Evolutionary conservation across 805 yeast genomes (phyloP), one percentile per base, ranked within the genome.

Genomic region (Myxozyma kluyveri): DNA sequence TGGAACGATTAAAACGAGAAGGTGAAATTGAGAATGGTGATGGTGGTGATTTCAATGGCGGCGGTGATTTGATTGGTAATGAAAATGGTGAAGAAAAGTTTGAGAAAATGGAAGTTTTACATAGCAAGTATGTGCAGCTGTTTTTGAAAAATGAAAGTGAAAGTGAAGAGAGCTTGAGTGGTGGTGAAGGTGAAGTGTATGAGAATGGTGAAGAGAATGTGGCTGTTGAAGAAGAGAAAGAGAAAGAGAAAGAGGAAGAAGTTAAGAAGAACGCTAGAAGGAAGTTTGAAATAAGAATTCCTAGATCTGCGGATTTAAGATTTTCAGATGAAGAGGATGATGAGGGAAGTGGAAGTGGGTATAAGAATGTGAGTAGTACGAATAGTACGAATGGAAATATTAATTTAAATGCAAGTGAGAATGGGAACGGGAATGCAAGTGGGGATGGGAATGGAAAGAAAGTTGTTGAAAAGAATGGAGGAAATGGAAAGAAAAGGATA

Each of bases 261-360:
- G 18, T 18, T 9, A 6, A 6, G 18, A 35, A 9, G 12, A 5
- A 35, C 38, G 38, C 9, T 17, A 9, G 38, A 4, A 9, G 38
- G 18, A 9, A n/a, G n/a, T n/a, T n/a, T n/a, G 38, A 17, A 4
- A 35, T 17, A 9, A 9, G 6, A 7, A 6, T 38, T 17, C 31
- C 38, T 19, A 31, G 22, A n/a, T 9, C 39, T 22, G 43, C 49
- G 33, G 35, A 31, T 6, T 27, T 45, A 3, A 42, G 38, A 18
- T 45, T 42, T 9, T 42, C 38, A 17, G 49, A 42, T 9, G 49
- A 37, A 45, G 49, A 45, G 9, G 49, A 45, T 26, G 21, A 14
- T 3, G 37, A 18, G n/a, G 39, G 38, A 7, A 42, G 39, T 23
- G 40, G n/a, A n/a, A n/a, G n/a, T n/a, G n/a, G n/a, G n/a, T n/a